phyloP scores from a whole-genome alignment of 192 early-diverging fungal species.

The Helicostylum pulchrum region DNA sequence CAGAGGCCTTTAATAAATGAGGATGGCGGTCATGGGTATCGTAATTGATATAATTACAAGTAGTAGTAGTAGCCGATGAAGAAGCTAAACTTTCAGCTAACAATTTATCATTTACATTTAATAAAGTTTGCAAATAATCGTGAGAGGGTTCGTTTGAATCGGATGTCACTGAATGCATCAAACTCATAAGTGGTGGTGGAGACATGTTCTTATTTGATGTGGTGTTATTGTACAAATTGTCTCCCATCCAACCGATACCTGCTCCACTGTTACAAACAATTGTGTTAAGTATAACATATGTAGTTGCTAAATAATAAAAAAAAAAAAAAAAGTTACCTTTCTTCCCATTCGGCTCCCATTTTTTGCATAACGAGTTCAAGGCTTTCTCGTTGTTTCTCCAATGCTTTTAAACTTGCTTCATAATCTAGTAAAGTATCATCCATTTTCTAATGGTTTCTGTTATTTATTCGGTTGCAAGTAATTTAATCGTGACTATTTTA shows the following conservation, averaged over 20 bases:
- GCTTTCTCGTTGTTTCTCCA: conserved; percentile 27
- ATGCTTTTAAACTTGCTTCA: conserved; percentile 30
- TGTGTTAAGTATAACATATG: no score
- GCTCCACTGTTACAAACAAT: conserved; percentile 30
- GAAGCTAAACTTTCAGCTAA: conserved; percentile 8
- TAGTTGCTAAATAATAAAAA: no score
- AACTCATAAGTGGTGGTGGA: not conserved
- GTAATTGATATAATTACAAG: no score
- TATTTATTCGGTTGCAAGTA: not conserved
- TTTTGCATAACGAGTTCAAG: conserved; percentile 31
- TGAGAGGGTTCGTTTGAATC: not conserved
- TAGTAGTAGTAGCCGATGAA: not conserved
- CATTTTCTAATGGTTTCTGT: conserved; percentile 1
- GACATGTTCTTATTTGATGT: conserved; percentile 3
- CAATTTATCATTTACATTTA: conserved; percentile 1
- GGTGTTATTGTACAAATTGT: not conserved
- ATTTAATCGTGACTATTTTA: not conserved
- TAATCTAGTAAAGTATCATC: conserved; percentile 23
- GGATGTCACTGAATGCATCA: conserved; percentile 2
- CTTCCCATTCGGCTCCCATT: conserved; percentile 39
- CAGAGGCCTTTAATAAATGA: conserved; percentile 18
- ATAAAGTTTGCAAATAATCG: conserved; percentile 6
- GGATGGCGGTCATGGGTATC: not conserved
- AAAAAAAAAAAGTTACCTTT: conserved; percentile 26
- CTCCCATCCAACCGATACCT: conserved; percentile 36